Base-by-base conservation (phyloP, 177 flowering plant genomes). In the Vitis hybrid region DNA sequence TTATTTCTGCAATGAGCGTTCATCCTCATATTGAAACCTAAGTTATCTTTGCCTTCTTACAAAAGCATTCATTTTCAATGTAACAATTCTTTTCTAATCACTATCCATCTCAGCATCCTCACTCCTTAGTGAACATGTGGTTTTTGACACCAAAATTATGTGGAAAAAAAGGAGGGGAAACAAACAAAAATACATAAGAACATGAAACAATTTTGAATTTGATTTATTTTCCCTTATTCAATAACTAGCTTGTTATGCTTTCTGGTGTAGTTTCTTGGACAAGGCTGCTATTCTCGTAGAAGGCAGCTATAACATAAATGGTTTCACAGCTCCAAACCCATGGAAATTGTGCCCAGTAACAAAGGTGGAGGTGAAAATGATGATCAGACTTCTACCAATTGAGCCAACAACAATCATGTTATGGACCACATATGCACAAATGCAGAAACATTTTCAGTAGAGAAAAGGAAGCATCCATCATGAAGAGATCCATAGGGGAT, bases 381-480 rank as follows among this genome's bases (percentile, higher is more conserved):
- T 93, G 91, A 52, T 74, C 2, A 81, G 83, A 57, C 67, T 92
- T 14, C 69, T 93, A 15, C 98, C 98, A 18, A 81, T 90, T 35
- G 92, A 97, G 98, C 90, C 94, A 13, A 92, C 97, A 14, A 88
- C 93, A 3, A 92, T 93, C 64, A 78, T 91, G 1, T 93, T 91
- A 53, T 93, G 95, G 95, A 91, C 97, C 0, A 81, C 87, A 4
- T 91, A 90, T 74, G 93, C 96, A 1, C 97, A 93, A 69, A 86
- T 93, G 97, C 46, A 41, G 82, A 89, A 64, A 91, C 97, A 35
- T 88, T 91, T 79, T 91, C 91, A 2, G 97, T 91, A 0, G 87
- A 86, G 46, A 41, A 41, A 41, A 41, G 46, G 60, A 93, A 80
- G 93, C 93, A 1, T 74, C 88, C 18, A 88, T 88, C 41, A 87